Conservation (phyloP, 352 stramenopile genomes). For the Phytopythium boreale region DNA sequence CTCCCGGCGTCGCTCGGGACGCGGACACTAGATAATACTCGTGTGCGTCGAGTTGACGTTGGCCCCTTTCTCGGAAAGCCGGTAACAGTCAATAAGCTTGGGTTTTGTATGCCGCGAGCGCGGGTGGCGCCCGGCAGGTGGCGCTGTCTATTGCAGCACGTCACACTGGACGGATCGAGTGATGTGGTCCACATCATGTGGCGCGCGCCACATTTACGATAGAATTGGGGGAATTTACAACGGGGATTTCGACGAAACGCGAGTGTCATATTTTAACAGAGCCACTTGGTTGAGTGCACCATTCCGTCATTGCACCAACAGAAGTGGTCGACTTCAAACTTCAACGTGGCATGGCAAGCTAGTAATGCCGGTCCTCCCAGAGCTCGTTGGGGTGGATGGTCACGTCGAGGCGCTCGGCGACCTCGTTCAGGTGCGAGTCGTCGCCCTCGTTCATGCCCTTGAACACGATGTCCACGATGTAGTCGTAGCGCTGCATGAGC, state of each 20-base stretch:
- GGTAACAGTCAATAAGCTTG: background rate
- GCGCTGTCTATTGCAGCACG: too few relatives aligned
- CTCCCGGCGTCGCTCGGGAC: background rate
- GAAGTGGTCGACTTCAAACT: too few relatives aligned
- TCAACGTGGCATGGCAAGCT: too few relatives aligned
- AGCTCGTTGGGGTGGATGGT: slow-evolving; percentile 71
- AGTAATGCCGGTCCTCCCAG: slow-evolving; percentile 40
- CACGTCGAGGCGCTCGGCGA: slow-evolving; percentile 67
- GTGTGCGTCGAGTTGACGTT: background rate
- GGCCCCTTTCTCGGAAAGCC: background rate
- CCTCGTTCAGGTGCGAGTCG: slow-evolving; percentile 66
- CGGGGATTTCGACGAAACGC: too few relatives aligned
- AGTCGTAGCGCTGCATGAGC: slow-evolving; percentile 58
- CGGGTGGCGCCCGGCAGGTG: too few relatives aligned
- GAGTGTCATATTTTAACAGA: too few relatives aligned
- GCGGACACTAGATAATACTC: background rate
- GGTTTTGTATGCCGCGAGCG: background rate
- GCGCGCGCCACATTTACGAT: background rate
- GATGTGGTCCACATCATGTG: background rate
- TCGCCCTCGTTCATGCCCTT: slow-evolving; percentile 66
- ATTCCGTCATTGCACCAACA: too few relatives aligned
- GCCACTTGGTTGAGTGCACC: too few relatives aligned
- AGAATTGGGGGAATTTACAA: background rate
- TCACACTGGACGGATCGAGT: background rate
- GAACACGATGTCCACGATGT: slow-evolving; percentile 79